Evolutionary conservation across 352 stramenopile species (phyloP), one percentile per base, ranked within the genome.

Genomic region (Peronospora belbahrii): DNA sequence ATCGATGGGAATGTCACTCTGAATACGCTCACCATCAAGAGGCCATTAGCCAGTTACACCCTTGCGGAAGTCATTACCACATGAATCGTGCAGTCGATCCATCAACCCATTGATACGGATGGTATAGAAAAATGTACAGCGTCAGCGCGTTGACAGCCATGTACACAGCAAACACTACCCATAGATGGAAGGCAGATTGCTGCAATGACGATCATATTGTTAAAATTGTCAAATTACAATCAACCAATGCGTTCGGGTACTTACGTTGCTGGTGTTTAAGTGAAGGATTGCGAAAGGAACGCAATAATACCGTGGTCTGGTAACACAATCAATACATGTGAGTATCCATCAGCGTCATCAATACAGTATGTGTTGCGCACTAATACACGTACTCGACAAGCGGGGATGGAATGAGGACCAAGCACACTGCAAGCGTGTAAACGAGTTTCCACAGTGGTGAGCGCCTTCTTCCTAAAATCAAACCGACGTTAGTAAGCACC

Each of bases 391-490:
- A 91, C 78, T 96, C 87, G 36, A 96, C 76, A 33, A 96, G 67
- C 6, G 80, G 85, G 8, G 87, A 84, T 20, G 87, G 87, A 43
- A 94, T 65, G 20, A 96, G 75, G 3, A 93, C 79, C 19, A 96
- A 66, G 2, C 66, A 69, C 7, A 87, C 65, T 6, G 86, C 85
- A 32, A 89, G 60, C 9, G 22, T 42, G 28, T 79, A 94, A 22
- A 95, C 66, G 11, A 94, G 27, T 18, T 76, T 66, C 80, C 84
- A 95, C 50, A 96, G 46, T 13, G 72, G 70, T 7, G 79, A 80
- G 11, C 67, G 59, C 32, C 56, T 71, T 17, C 47, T 68, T 37
- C 65, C 80, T 92, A 17, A 3, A 36, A 14, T 13, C 4, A 42
- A 28, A 45, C n/a, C 9, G 18, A 42, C 40, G 32, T 11, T 48